Evolutionary conservation across 2,329 filamentous ascomycete species (phyloP), one percentile per base, ranked within the genome.

Genomic region (Rugonectria rugulosa): DNA sequence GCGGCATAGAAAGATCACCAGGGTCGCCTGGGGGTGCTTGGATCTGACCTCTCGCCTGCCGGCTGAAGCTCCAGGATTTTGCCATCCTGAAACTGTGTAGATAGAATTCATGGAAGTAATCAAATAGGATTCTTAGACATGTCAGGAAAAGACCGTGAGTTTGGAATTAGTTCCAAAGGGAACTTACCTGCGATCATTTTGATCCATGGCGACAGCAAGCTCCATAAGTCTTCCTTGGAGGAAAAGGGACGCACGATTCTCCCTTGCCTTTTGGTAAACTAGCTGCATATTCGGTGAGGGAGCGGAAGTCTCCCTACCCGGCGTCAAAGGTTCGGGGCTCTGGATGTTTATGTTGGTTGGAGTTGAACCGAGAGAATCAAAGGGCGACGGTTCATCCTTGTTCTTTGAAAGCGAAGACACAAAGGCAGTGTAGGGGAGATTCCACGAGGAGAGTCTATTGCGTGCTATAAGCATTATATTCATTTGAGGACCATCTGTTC

Each of bases 31-130:
- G 36, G 17, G 17, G 7, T 20, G 19, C n/a, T 20, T 34, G 31
- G 7, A 10, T 11, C n/a, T 6, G 14, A 6, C 31, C 9, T 10
- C n/a, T n/a, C 3, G 7, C n/a, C 10, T 6, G 15, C 19, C n/a
- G 17, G 12, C 4, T 19, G 7, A 4, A 24, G 1, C 49, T 44
- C 54, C 54, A 54, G 12, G 48, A 53, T 34, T 57, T 57, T 3
- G 50, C 44, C 2, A 44, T 54, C 31, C 48, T 42, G 26, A 45
- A 57, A 10, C 43, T 43, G 21, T 54, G 44, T 10, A 57, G 53
- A 27, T 15, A 57, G n/a, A 62, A 59, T n/a, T 62, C 51, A 7
- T 64, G 57, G 8, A 64, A 52, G 17, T 61, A 62, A 11, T 62
- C 12, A 9, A 58, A 31, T 17, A 49, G 37, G 2, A 26, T 42